These are phyloP conservation scores for Neurospora hispaniola DNA, from an alignment of 495 filamentous ascomycete genomes.

Conservation along the genomic window DNA sequence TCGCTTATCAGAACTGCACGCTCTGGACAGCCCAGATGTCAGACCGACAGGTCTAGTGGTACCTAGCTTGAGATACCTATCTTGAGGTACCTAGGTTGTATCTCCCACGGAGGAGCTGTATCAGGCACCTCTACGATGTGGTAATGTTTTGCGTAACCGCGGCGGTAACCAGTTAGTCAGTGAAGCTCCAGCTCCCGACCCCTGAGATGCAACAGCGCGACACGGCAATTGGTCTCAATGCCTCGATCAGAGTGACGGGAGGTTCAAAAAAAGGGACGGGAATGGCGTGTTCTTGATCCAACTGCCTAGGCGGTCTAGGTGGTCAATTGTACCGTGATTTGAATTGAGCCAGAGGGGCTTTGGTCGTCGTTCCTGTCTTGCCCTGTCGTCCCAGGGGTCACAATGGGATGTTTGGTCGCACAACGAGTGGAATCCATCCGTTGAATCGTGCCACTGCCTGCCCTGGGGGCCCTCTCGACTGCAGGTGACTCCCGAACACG, in stretches of 20 bases:
- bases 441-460: not conserved
- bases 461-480: not conserved
- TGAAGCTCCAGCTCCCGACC: not conserved
- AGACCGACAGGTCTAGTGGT: not conserved
- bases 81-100: not conserved
- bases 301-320: not conserved
- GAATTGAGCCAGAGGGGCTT: not conserved
- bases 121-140: not conserved
- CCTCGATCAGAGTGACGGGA: not conserved
- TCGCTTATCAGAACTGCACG: not conserved
- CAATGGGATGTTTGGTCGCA: not conserved
- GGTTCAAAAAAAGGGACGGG: not conserved
- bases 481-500: not conserved
- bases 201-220: not conserved
- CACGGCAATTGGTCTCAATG: not conserved
- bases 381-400: not conserved
- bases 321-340: not conserved
- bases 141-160: not conserved
- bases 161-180: not conserved
- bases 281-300: not conserved
- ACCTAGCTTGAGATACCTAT: not conserved
- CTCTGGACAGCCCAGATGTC: not conserved
- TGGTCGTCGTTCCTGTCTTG: not conserved
- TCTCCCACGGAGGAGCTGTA: not conserved
- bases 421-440: not conserved